Evolutionary conservation across 805 yeast species (phyloP), one percentile per base, ranked within the genome.

Genomic region (Teunomyces aglyptinius): DNA sequence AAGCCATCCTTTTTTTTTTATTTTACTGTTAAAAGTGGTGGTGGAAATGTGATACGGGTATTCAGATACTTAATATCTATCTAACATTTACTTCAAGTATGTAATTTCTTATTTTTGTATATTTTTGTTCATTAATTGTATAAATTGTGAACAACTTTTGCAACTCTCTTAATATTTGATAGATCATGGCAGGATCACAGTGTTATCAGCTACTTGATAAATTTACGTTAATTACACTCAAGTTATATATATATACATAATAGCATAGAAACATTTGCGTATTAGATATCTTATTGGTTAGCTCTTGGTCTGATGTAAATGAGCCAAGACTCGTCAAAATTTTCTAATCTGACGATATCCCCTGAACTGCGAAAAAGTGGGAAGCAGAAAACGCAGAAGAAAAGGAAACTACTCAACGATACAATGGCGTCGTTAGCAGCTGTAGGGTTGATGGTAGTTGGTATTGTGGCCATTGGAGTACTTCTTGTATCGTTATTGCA

Each of bases 271-370:
- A n/a, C 16, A 13, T 4, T 5, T 13, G 33, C 5, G 16, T 31
- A 7, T 31, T n/a, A 31, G 11, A 8, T 6, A 13, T 31, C 18
- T 7, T 7, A 31, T 19, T 13, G 13, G n/a, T 18, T 12, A 27
- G 15, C 11, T 28, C 29, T 40, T 28, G 19, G 33, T 15, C 19
- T 22, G 13, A 5, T 33, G 13, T 15, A 16, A 16, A 18, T 33
- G 38, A 15, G n/a, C 32, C 29, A 22, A n/a, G 34, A 24, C 43
- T 40, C 43, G 32, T 28, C 43, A 27, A 40, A 28, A 12, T 36
- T 36, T 36, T 36, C 39, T 35, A n/a, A 24, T 36, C 27, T 36
- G 39, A 36, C 28, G 39, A 36, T 36, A 36, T 22, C 39, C 39
- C 39, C 39, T 40, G 43, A 40, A 16, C 29, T 29, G 34, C 43